Evolutionary conservation across 257 asterid species (phyloP).

Genomic region (Scutellaria galericulata): DNA sequence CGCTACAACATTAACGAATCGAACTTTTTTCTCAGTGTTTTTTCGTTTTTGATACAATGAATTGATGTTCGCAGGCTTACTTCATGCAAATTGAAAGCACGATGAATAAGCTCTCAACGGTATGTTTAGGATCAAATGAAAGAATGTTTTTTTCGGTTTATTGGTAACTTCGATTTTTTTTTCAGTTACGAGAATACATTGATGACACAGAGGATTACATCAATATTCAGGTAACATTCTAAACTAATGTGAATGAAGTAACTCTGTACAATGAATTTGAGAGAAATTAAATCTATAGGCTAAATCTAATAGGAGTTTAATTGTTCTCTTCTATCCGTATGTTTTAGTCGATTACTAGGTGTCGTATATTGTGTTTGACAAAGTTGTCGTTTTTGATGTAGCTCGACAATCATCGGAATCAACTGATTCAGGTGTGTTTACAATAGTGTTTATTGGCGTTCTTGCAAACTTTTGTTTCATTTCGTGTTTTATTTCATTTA

Average conservation of each 20-base stretch:
- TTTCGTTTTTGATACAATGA: not conserved
- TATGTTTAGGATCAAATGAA: constrained; percentile 32
- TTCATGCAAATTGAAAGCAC: constrained; percentile 93
- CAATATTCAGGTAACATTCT: constrained; percentile 78
- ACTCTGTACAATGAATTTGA: not conserved
- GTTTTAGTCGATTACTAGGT: not conserved
- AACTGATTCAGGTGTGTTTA: constrained; percentile 77
- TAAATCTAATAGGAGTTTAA: not conserved
- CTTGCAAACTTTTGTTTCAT: not conserved
- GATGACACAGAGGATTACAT: constrained; percentile 97
- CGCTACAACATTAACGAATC: not conserved
- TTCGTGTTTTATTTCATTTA: constrained; percentile 22
- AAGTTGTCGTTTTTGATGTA: constrained; percentile 42
- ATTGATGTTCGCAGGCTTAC: constrained; percentile 64
- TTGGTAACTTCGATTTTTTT: not conserved
- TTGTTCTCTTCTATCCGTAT: not conserved
- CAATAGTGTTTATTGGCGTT: too few relatives aligned
- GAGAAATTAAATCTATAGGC: not conserved
- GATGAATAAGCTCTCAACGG: constrained; percentile 77
- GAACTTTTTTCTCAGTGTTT: not conserved
- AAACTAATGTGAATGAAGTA: not conserved
- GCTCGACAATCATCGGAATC: constrained; percentile 96
- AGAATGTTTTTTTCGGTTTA: not conserved
- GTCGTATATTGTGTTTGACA: constrained; percentile 16
- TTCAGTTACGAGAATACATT: constrained; percentile 84